These are phyloP conservation scores for Melocanna baccifera DNA, from an alignment of 176 grass and related monocot genomes.

Conservation along the genomic window DNA sequence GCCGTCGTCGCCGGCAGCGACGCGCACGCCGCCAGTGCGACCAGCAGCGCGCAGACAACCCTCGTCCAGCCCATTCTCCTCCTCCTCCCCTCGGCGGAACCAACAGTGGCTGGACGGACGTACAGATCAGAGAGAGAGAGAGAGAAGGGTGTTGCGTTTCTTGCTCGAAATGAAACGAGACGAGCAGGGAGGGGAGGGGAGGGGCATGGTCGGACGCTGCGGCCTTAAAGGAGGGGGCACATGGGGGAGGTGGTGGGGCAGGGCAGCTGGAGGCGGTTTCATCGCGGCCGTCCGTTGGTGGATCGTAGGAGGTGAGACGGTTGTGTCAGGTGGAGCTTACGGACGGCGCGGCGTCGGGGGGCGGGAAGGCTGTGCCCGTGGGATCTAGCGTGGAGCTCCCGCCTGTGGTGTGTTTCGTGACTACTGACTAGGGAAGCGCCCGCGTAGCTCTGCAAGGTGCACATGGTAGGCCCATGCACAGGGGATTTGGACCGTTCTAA, in stretches of 20 bases:
- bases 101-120: not conserved
- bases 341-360: not conserved
- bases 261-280: not conserved
- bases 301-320: not conserved
- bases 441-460: not conserved
- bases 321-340: not conserved
- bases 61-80: not conserved
- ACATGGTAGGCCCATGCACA: too few species aligned
- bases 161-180: not conserved
- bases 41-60: slow-evolving; percentile 18
- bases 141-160: not conserved
- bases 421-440: too few species aligned
- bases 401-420: not conserved
- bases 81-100: not conserved
- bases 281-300: slow-evolving; percentile 3
- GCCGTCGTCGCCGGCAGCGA: slow-evolving; percentile 38
- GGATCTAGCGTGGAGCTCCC: not conserved
- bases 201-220: not conserved
- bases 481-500: too few species aligned
- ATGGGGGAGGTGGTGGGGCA: not conserved
- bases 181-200: not conserved
- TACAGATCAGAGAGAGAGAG: not conserved
- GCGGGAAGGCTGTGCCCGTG: not conserved
- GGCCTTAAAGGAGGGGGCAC: slow-evolving; percentile 22
- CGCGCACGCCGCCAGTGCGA: slow-evolving; percentile 33